phyloP scores from a whole-genome alignment of 2,329 filamentous ascomycete genomes.

The Fusarium poae region DNA sequence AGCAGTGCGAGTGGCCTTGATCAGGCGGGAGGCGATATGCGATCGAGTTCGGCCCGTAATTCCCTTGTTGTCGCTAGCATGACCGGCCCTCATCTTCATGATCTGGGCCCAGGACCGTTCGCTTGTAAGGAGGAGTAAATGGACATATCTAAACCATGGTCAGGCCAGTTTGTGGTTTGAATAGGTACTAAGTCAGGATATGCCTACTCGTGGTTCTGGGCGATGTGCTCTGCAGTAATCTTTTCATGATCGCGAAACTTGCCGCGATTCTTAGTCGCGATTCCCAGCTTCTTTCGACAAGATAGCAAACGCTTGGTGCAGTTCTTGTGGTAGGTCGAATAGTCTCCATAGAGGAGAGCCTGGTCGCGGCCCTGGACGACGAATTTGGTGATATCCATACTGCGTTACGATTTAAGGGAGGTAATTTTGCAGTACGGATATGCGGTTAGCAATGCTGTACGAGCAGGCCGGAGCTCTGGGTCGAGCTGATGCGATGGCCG shows the following conservation, averaged over 20 bases:
- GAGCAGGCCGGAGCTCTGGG: neutral
- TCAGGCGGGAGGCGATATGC: conserved; percentile 88
- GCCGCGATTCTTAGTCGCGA: conserved; percentile 84
- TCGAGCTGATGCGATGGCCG: conserved; percentile 14
- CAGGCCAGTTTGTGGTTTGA: conserved; percentile 18
- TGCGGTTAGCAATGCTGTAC: neutral
- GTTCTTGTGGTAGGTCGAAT: conserved; percentile 84
- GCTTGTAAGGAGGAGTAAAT: conserved; percentile 84
- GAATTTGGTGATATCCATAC: conserved; percentile 92
- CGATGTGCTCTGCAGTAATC: conserved; percentile 81
- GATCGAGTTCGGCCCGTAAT: conserved; percentile 83
- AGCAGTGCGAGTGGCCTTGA: conserved; percentile 81
- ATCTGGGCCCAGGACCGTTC: conserved; percentile 96
- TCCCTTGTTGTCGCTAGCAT: conserved; percentile 82
- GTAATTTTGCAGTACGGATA: conserved; percentile 1
- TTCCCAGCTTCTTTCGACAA: conserved; percentile 85
- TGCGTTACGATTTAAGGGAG: neutral
- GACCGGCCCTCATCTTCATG: conserved; percentile 90
- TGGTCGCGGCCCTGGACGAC: conserved; percentile 83
- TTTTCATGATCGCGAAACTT: conserved; percentile 82
- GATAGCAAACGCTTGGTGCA: conserved; percentile 85
- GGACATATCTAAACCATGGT: conserved; percentile 70
- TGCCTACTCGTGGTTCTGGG: conserved; percentile 79
- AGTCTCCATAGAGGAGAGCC: conserved; percentile 89
- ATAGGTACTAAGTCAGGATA: neutral